phyloP scores from a whole-genome alignment of 371 early-diverging fungal genomes.

The Rhizopus sp. region DNA sequence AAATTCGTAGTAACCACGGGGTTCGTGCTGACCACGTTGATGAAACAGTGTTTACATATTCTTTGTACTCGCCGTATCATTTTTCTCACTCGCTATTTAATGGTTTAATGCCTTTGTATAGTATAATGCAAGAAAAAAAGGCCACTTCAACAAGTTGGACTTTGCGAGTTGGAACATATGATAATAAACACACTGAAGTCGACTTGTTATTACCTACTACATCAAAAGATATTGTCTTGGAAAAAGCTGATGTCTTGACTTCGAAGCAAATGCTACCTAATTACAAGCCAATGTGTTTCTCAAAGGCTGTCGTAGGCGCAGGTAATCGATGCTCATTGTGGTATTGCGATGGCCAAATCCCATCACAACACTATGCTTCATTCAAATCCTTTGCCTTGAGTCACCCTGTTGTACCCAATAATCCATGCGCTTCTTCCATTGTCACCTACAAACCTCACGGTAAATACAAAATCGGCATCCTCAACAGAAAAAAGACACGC shows the following conservation, averaged over 20 bases:
- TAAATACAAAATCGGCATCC: slow-evolving; percentile 18
- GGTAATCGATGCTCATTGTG: slow-evolving; percentile 47
- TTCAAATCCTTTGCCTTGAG: slow-evolving; percentile 32
- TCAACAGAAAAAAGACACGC: slow-evolving; percentile 31
- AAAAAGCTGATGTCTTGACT: slow-evolving; percentile 25
- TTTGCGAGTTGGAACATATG: slow-evolving; percentile 25
- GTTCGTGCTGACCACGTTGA: slow-evolving; percentile 27
- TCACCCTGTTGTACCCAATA: slow-evolving; percentile 14
- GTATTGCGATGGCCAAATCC: slow-evolving; percentile 49
- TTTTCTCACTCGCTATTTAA: slow-evolving; percentile 56
- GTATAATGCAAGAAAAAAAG: slow-evolving; percentile 39
- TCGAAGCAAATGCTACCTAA: slow-evolving; percentile 34
- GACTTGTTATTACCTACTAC: slow-evolving; percentile 15
- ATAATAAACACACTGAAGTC: slow-evolving; percentile 6
- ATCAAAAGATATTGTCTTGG: slow-evolving; percentile 43
- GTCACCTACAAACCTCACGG: neutral
- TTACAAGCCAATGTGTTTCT: slow-evolving; percentile 47
- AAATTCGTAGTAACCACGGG: neutral
- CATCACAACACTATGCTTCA: slow-evolving; percentile 32
- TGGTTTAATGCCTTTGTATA: slow-evolving; percentile 53
- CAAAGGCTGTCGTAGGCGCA: slow-evolving; percentile 48
- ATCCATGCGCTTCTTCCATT: slow-evolving; percentile 10
- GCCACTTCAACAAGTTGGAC: slow-evolving; percentile 36
- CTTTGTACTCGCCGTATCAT: slow-evolving; percentile 48
- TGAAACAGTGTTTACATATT: slow-evolving; percentile 54